Evolutionary conservation across 2,329 filamentous ascomycete genomes (phyloP).

Genomic region (Gyromitra esculenta): DNA sequence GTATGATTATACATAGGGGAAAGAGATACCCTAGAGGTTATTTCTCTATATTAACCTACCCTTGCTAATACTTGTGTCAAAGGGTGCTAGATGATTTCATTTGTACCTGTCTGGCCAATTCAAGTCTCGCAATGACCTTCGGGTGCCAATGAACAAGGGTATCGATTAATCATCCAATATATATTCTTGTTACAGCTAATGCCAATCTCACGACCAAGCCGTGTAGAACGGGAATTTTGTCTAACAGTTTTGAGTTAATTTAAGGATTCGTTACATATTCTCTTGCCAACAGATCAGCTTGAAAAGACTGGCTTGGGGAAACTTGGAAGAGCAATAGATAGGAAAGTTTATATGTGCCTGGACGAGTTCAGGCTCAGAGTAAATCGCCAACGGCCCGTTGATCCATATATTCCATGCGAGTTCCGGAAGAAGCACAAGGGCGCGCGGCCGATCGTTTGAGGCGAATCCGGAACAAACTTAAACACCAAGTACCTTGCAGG

Average conservation of each 20-base stretch:
- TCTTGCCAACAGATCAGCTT: neutral
- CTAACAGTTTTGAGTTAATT: conserved; percentile 3
- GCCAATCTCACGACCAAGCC: neutral
- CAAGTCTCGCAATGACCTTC: neutral
- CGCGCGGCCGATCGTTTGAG: neutral
- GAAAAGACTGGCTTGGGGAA: neutral
- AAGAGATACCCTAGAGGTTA: neutral
- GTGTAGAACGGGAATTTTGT: neutral
- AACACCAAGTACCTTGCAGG: conserved; percentile 16
- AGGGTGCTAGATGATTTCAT: neutral
- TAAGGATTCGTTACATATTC: neutral
- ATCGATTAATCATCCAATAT: neutral
- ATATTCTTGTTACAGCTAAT: neutral
- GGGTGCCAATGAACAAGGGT: neutral
- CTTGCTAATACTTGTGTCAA: neutral
- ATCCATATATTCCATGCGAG: conserved; percentile 1
- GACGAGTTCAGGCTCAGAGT: neutral
- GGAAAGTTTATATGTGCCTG: neutral
- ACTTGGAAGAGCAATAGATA: neutral
- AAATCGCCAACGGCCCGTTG: conserved; percentile 17
- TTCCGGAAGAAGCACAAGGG: conserved; percentile 3
- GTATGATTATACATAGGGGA: neutral
- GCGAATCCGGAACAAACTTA: conserved; percentile 9
- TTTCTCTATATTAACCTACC: conserved; percentile 7
- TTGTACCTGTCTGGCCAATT: neutral